Conservation (phyloP, 441 rosid genomes). For the Erodium moschatum region DNA sequence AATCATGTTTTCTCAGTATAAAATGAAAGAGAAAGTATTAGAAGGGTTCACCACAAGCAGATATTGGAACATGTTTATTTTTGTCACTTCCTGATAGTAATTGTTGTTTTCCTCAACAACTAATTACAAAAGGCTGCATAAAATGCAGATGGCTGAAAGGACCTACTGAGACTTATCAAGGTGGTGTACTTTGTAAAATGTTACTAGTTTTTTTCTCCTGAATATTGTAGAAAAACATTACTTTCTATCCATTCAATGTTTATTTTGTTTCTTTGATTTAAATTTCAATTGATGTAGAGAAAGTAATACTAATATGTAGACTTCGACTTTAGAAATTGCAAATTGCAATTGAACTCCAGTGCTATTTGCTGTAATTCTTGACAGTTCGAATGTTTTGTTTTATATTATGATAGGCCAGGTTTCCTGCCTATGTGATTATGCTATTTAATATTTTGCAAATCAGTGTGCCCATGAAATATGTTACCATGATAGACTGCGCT, state of each 20-base stretch:
- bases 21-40: background rate
- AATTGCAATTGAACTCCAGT: background rate
- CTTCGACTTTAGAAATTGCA: background rate
- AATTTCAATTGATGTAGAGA: slow-evolving; percentile 1
- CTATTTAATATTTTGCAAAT: background rate
- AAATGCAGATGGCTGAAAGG: slow-evolving; percentile 3
- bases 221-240: background rate
- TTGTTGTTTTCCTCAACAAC: background rate
- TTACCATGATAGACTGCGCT: background rate
- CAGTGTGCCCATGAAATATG: background rate
- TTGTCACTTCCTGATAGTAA: background rate
- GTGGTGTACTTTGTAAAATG: slow-evolving; percentile 8
- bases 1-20: background rate
- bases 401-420: background rate
- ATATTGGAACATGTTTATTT: background rate
- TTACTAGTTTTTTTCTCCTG: background rate
- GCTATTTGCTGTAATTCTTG: background rate
- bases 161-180: background rate
- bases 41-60: background rate
- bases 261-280: background rate
- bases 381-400: background rate
- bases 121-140: slow-evolving; percentile 1
- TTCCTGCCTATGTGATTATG: background rate
- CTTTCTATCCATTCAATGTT: background rate
- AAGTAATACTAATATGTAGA: background rate